Conservation (phyloP, 176 grass and related monocot species). For the barley (Hordeum vulgare) region MorexV3_pseudomolecules_assembly NC_058519.1:37825389-37825888, state of each 20-base stretch:
- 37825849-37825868: constrained; percentile 77
- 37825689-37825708: constrained; percentile 51
- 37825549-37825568: background rate
- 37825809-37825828: constrained; percentile 79
- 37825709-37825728: constrained; percentile 74
- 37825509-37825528: background rate
- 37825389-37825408: background rate
- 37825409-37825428: background rate
- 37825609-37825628: background rate
- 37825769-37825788: constrained; percentile 55
- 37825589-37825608: background rate
- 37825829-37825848: constrained; percentile 40
- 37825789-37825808: constrained; percentile 30
- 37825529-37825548: background rate
- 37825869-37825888: constrained; percentile 76
- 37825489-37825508: constrained; percentile 13
- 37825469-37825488: background rate
- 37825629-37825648: background rate
- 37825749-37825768: constrained; percentile 96
- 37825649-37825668: constrained; percentile 57
- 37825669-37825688: constrained; percentile 78
- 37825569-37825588: background rate
- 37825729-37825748: constrained; percentile 92
- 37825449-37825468: background rate
- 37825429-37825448: background rate